These are phyloP conservation scores for Rhizopogon roseolus DNA, from an alignment of 768 basidiomycete genomes.

Conservation along the genomic window DNA sequence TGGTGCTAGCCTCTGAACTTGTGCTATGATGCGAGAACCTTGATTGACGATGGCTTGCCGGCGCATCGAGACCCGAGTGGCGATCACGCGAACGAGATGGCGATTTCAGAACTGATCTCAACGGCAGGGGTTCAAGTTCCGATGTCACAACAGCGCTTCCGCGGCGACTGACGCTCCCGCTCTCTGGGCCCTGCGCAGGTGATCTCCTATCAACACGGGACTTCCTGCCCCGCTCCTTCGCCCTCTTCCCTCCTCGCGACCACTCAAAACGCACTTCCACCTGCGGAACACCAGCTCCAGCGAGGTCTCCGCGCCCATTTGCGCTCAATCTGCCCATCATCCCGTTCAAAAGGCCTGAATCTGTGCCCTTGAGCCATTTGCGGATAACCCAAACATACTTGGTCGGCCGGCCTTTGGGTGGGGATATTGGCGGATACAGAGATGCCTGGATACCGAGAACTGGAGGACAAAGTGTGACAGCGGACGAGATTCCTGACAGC, in stretches of 20 bases:
- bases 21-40: slow-evolving; percentile 35
- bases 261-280: slow-evolving; percentile 81
- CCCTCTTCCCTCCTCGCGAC: slow-evolving; percentile 40
- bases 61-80: not conserved
- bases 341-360: slow-evolving; percentile 40
- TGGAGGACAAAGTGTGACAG: slow-evolving; percentile 31
- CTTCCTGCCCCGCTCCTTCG: slow-evolving; percentile 14
- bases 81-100: slow-evolving; percentile 7
- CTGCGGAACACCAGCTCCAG: slow-evolving; percentile 17
- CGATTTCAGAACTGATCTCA: slow-evolving; percentile 6
- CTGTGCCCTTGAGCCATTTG: slow-evolving; percentile 65
- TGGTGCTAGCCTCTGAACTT: slow-evolving; percentile 27
- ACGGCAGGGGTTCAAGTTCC: not conserved
- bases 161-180: slow-evolving; percentile 10
- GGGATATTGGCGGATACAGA: slow-evolving; percentile 44
- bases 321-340: slow-evolving; percentile 36
- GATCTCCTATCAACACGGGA: slow-evolving; percentile 14
- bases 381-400: slow-evolving; percentile 75
- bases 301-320: slow-evolving; percentile 17
- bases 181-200: slow-evolving; percentile 2
- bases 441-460: slow-evolving; percentile 70
- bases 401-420: slow-evolving; percentile 33
- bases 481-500: slow-evolving; percentile 6
- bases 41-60: slow-evolving; percentile 32
- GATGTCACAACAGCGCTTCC: slow-evolving; percentile 12